Evolutionary conservation across 345 rosid species (phyloP).

Genomic region (Eucalyptus fibrosa): DNA sequence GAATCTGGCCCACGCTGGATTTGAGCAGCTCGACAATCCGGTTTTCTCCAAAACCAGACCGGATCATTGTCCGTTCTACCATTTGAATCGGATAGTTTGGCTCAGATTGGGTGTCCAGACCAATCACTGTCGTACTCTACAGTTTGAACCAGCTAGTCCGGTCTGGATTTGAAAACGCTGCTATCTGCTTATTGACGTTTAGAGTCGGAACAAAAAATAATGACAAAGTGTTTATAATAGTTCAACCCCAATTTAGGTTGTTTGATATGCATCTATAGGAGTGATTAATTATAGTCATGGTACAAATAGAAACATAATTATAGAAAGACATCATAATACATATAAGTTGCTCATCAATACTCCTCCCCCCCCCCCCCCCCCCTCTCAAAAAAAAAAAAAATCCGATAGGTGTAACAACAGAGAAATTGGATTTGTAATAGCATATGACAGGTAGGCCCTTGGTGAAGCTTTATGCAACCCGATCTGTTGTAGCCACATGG

Average conservation of each 20-base stretch:
- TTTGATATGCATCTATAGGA: background rate
- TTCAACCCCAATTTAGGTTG: background rate
- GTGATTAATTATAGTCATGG: too few species aligned
- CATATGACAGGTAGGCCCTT: background rate
- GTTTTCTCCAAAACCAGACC: background rate
- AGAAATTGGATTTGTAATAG: background rate
- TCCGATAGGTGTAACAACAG: too few species aligned
- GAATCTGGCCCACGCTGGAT: background rate
- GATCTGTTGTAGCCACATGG: background rate
- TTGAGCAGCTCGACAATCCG: background rate
- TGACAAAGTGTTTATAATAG: background rate
- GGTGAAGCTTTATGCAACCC: background rate
- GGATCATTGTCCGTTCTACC: background rate
- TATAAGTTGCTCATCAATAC: background rate
- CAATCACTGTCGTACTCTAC: background rate
- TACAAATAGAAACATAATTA: background rate
- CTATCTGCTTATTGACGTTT: background rate
- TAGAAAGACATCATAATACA: background rate
- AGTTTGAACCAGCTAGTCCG: background rate
- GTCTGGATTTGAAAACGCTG: background rate
- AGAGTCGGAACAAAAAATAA: background rate
- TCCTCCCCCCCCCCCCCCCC: rapidly evolving
- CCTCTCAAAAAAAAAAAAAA: too few species aligned
- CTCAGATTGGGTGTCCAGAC: background rate
- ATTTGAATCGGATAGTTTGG: background rate